Evolutionary conservation across 73 alveolate genomes (phyloP).

Genomic region (Urostyla sp.): DNA sequence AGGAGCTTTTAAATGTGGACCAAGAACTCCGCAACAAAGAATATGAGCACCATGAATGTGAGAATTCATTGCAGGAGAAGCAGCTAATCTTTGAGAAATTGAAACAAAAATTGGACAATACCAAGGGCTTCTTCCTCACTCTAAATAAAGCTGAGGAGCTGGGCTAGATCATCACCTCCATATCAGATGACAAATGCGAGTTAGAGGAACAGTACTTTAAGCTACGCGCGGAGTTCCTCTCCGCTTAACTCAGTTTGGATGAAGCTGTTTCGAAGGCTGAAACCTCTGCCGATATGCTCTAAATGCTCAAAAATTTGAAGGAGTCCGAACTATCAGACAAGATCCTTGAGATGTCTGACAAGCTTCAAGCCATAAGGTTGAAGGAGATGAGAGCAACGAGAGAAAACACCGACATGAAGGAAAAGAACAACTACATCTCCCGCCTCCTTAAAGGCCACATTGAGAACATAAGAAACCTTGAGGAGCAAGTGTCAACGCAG

Average conservation of each 20-base stretch:
- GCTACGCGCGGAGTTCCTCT: constrained; percentile 36
- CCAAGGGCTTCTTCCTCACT: constrained; percentile 45
- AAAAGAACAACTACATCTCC: constrained; percentile 48
- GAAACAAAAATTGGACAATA: constrained; percentile 33
- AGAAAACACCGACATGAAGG: constrained; percentile 57
- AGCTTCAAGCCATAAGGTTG: constrained; percentile 53
- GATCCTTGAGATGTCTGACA: constrained; percentile 55
- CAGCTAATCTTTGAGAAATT: constrained; percentile 65
- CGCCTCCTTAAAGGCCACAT: constrained; percentile 48
- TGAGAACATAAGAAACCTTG: constrained; percentile 44
- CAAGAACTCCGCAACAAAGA: constrained; percentile 68
- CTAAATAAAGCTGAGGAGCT: constrained; percentile 60
- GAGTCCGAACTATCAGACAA: constrained; percentile 55
- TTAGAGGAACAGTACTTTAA: constrained; percentile 65
- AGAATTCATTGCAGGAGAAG: constrained; percentile 76
- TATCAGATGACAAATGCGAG: constrained; percentile 60
- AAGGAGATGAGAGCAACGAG: constrained; percentile 59
- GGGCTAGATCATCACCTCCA: constrained; percentile 5
- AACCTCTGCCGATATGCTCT: constrained; percentile 54
- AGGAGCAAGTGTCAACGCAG: constrained; percentile 50
- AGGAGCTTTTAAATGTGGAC: constrained; percentile 78
- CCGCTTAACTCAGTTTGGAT: constrained; percentile 34
- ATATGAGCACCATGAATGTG: constrained; percentile 69
- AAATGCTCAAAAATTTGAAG: constrained; percentile 31
- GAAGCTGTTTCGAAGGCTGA: constrained; percentile 60